Conservation (phyloP, 768 basidiomycete genomes). For the Boletus huronensis region DNA sequence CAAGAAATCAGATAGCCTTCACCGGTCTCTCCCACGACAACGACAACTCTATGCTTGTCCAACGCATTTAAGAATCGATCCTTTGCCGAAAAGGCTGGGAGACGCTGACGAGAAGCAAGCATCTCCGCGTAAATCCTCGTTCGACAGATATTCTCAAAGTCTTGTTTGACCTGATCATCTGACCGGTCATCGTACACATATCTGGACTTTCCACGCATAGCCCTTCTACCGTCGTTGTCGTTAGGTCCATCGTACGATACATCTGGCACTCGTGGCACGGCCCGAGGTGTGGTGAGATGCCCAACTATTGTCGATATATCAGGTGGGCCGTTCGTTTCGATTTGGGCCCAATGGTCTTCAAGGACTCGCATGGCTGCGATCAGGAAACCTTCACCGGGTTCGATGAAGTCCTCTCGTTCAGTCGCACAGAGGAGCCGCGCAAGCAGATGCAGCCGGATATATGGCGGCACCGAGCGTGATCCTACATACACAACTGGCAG, state of each 20-base stretch:
- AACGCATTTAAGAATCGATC: constrained; percentile 60
- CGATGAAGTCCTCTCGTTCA: constrained; percentile 51
- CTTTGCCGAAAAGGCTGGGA: constrained; percentile 75
- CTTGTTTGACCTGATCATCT: constrained; percentile 46
- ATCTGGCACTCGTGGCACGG: constrained; percentile 16
- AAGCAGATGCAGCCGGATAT: constrained; percentile 81
- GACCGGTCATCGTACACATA: constrained; percentile 40
- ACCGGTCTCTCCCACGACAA: constrained; percentile 93
- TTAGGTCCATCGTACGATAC: not conserved
- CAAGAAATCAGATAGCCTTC: constrained; percentile 6
- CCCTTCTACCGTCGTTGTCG: not conserved
- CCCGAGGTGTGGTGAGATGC: constrained; percentile 16
- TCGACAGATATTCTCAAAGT: constrained; percentile 47
- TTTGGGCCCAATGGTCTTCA: constrained; percentile 63
- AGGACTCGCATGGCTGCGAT: constrained; percentile 67
- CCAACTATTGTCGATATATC: constrained; percentile 65
- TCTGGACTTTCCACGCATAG: constrained; percentile 1
- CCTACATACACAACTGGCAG: constrained; percentile 71
- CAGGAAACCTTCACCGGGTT: constrained; percentile 67
- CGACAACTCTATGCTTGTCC: constrained; percentile 58
- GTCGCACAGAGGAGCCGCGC: constrained; percentile 58
- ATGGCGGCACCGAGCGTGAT: constrained; percentile 66
- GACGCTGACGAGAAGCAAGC: constrained; percentile 48
- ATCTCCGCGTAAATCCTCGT: constrained; percentile 54
- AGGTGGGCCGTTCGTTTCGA: constrained; percentile 72